A percentile compares a stretch with the other conserved stretches of the same genome.
Conservation (phyloP, 2,329 filamentous ascomycete species). For the Pezicula rhizophila region DNA sequence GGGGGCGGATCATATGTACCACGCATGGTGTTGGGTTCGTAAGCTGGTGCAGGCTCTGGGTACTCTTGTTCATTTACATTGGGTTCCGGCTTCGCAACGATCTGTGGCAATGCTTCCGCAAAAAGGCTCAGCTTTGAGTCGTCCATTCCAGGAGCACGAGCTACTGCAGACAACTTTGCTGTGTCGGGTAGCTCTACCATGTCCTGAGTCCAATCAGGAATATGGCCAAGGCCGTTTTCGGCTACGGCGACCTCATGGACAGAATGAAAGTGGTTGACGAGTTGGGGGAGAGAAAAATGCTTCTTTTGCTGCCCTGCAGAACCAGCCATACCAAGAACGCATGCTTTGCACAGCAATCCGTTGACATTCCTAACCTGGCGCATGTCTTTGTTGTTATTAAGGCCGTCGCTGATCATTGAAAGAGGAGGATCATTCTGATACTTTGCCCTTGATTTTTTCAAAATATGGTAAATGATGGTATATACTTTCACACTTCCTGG, state of each 20-base stretch:
- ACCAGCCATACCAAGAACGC: conserved; percentile 31
- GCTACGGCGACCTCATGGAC: conserved; percentile 24
- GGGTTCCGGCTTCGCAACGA: conserved; percentile 23
- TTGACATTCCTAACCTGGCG: conserved; percentile 48
- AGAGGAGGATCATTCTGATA: conserved; percentile 54
- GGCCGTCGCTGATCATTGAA: conserved; percentile 50
- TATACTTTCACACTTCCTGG: conserved; percentile 57
- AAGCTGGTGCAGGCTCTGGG: neutral
- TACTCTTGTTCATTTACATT: neutral
- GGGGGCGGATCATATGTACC: conserved; percentile 14
- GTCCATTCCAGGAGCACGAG: conserved; percentile 49
- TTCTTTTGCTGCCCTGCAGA: conserved; percentile 27
- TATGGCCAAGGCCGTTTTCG: conserved; percentile 22
- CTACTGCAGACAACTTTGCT: conserved; percentile 40
- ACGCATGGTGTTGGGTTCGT: neutral
- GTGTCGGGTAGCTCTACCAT: conserved; percentile 55
- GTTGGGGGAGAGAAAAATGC: conserved; percentile 50
- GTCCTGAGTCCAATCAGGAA: conserved; percentile 49
- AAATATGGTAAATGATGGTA: conserved; percentile 57
- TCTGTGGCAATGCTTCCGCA: conserved; percentile 42
- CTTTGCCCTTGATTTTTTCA: conserved; percentile 48
- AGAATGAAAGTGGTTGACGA: conserved; percentile 53
- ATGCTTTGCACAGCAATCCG: conserved; percentile 49
- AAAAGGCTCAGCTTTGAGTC: conserved; percentile 47
- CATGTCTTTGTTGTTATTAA: conserved; percentile 52